Conservation (phyloP, 2,329 filamentous ascomycete genomes). For the Macrophomina pseudophaseolina region DNA sequence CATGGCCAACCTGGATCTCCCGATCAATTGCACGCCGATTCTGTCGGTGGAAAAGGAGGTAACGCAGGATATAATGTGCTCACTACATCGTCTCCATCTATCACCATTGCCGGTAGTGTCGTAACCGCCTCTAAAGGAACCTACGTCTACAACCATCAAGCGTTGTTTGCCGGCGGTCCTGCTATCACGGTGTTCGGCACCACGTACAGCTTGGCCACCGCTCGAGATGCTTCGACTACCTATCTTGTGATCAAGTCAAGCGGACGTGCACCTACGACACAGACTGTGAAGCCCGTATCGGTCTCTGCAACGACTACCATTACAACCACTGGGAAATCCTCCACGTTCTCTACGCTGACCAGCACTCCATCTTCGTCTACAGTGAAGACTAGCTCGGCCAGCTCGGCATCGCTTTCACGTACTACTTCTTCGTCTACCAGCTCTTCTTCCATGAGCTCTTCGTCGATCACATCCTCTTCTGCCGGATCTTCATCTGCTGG, state of each 20-base stretch:
- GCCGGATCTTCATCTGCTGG: too few relatives aligned
- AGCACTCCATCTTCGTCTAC: neutral
- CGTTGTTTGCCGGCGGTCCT: neutral
- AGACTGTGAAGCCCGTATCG: neutral
- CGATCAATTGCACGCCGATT: neutral
- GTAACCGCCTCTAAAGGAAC: neutral
- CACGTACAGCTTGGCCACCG: conserved; percentile 4
- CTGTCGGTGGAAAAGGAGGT: neutral
- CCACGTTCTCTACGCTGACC: neutral
- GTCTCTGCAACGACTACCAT: neutral
- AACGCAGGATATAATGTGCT: neutral
- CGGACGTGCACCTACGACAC: neutral
- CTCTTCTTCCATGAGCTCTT: too few relatives aligned
- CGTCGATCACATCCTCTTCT: too few relatives aligned
- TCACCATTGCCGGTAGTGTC: neutral
- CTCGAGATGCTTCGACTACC: neutral
- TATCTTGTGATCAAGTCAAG: conserved; percentile 10
- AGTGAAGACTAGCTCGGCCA: neutral
- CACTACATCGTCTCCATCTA: neutral
- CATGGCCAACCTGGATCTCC: neutral
- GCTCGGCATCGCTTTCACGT: too few relatives aligned
- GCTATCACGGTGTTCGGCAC: conserved; percentile 7
- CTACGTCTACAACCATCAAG: neutral
- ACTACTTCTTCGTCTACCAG: too few relatives aligned
- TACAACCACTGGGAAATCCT: neutral